Evolutionary conservation across 768 basidiomycete genomes (phyloP).

Genomic region (Rhizopogon sp.): DNA sequence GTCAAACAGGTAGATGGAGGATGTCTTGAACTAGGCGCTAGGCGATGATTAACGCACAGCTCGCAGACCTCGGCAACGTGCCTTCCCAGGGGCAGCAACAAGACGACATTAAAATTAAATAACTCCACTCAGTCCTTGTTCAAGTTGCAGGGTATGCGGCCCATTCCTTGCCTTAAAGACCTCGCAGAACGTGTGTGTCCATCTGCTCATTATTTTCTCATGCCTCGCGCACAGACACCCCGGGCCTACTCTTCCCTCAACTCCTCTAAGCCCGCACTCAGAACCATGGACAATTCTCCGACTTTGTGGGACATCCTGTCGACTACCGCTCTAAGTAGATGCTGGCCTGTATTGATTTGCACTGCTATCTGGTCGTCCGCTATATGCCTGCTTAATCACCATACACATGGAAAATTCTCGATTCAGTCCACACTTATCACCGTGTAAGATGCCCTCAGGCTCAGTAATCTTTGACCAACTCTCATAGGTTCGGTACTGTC

Average conservation of each 20-base stretch:
- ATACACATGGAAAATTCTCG: constrained; percentile 34
- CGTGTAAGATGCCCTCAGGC: constrained; percentile 39
- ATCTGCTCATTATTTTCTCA: background rate
- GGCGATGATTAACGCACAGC: too few relatives aligned
- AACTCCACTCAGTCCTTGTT: background rate
- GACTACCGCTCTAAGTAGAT: constrained; percentile 22
- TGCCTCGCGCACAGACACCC: background rate
- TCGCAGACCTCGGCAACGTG: background rate
- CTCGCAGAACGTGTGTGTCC: background rate
- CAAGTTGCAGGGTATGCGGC: too few relatives aligned
- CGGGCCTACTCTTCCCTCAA: background rate
- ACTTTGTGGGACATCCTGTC: background rate
- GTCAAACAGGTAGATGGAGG: too few relatives aligned
- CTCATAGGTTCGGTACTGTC: constrained; percentile 51
- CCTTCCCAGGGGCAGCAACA: background rate
- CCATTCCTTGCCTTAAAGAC: background rate
- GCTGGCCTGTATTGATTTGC: constrained; percentile 53
- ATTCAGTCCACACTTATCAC: constrained; percentile 56
- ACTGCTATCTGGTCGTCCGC: constrained; percentile 56
- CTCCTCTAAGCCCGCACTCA: background rate
- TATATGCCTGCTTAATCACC: constrained; percentile 45
- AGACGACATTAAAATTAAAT: background rate
- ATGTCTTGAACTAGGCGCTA: too few relatives aligned
- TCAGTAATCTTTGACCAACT: constrained; percentile 18
- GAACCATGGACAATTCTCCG: background rate